Percentiles rank a stretch among this genome's conserved stretches.
phyloP scores from a whole-genome alignment of 139 green algal genomes.

The Coelastrella sp. region DNA sequence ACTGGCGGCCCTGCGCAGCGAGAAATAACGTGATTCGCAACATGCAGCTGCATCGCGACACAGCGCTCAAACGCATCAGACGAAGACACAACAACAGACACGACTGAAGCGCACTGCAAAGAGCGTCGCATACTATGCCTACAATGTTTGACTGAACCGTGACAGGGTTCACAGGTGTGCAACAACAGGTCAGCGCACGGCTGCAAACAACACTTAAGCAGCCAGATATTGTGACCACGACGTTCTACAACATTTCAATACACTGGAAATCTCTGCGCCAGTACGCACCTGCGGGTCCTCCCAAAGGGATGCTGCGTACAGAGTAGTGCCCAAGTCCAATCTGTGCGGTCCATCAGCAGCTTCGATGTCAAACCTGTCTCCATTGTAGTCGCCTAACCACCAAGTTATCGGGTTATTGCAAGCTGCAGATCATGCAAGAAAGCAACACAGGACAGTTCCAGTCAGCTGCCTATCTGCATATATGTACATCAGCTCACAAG shows the following conservation, averaged over 20 bases:
- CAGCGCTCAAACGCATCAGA: background rate
- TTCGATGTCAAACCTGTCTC: slow-evolving; percentile 50
- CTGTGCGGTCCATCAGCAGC: slow-evolving; percentile 36
- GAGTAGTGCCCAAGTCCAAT: slow-evolving; percentile 64
- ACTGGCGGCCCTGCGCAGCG: slow-evolving; percentile 65
- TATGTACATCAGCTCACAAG: too few species aligned
- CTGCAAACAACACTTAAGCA: too few species aligned
- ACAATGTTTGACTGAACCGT: too few species aligned
- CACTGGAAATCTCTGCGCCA: too few species aligned
- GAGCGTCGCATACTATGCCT: too few species aligned
- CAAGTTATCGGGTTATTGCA: slow-evolving; percentile 57
- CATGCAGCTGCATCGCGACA: background rate
- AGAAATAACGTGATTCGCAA: background rate
- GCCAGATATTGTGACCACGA: too few species aligned
- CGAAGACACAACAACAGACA: too few species aligned
- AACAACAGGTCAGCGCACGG: too few species aligned
- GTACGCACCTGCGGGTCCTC: slow-evolving; percentile 55
- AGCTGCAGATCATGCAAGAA: slow-evolving; percentile 52
- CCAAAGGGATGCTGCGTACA: slow-evolving; percentile 64
- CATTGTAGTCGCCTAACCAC: slow-evolving; percentile 55
- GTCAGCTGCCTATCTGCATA: too few species aligned
- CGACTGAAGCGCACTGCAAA: too few species aligned
- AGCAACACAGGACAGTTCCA: slow-evolving; percentile 47
- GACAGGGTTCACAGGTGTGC: too few species aligned
- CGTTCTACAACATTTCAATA: too few species aligned